Percentiles rank a stretch among this genome's conserved stretches.
These are phyloP conservation scores for Wickerhamomyces subpelliculosus DNA, from an alignment of 805 yeast species.

Conservation along the genomic window DNA sequence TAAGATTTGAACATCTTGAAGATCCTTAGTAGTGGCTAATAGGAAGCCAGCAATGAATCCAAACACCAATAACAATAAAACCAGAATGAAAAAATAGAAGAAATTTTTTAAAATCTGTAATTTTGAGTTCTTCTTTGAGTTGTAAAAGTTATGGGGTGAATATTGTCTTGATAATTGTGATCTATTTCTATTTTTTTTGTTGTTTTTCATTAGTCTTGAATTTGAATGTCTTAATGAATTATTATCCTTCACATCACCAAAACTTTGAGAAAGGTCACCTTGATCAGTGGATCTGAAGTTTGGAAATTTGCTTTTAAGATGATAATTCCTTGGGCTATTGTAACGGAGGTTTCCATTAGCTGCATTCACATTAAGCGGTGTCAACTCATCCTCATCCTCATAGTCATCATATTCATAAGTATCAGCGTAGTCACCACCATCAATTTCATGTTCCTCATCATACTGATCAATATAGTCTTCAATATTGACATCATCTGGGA, in stretches of 20 bases:
- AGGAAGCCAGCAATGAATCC: constrained; percentile 83
- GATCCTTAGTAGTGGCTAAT: constrained; percentile 79
- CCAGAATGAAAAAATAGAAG: constrained; percentile 27
- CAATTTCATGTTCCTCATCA: constrained; percentile 32
- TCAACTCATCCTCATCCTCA: constrained; percentile 21
- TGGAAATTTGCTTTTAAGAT: constrained; percentile 24
- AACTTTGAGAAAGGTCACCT: constrained; percentile 6
- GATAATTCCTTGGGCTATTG: constrained; percentile 11
- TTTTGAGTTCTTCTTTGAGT: constrained; percentile 18
- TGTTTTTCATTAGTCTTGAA: constrained; percentile 15
- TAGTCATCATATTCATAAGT: constrained; percentile 18
- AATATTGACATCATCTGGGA: constrained; percentile 49
- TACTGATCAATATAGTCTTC: constrained; percentile 37
- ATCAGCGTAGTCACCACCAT: constrained; percentile 23
- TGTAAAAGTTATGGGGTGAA: constrained; percentile 44
- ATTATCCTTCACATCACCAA: constrained; percentile 6
- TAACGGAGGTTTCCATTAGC: constrained; percentile 16
- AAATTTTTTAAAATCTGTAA: constrained; percentile 28
- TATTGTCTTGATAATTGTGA: constrained; percentile 21
- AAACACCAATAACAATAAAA: constrained; percentile 45
- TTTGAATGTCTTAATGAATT: constrained; percentile 8
- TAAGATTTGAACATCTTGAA: constrained; percentile 55
- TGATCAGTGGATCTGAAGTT: constrained; percentile 14
- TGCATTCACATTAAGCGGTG: constrained; percentile 17
- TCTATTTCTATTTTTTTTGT: constrained; percentile 8